phyloP scores from a whole-genome alignment of 2,329 filamentous ascomycete genomes.

The Neospermospora avenae region DNA sequence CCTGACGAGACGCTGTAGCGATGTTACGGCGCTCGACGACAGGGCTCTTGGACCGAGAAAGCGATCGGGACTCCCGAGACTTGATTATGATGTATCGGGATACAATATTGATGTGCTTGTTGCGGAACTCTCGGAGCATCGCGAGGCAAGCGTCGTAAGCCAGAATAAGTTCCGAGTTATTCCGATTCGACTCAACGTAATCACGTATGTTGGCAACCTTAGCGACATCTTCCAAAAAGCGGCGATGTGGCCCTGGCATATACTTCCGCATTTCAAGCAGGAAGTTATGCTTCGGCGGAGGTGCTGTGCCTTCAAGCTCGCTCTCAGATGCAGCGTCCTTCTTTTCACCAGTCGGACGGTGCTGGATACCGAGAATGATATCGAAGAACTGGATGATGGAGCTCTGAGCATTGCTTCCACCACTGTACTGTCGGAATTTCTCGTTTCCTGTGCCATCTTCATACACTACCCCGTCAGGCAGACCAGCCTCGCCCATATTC shows the following conservation, averaged over 20 bases:
- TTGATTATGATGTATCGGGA: conserved; percentile 93
- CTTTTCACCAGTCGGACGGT: conserved; percentile 81
- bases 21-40: conserved; percentile 58
- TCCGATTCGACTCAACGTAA: conserved; percentile 64
- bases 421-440: conserved; percentile 79
- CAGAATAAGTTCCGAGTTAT: conserved; percentile 64
- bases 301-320: conserved; percentile 43
- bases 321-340: conserved; percentile 45
- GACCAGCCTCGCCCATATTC: conserved; percentile 93
- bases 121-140: conserved; percentile 59
- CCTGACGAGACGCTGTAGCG: conserved; percentile 49
- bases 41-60: conserved; percentile 52
- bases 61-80: conserved; percentile 68
- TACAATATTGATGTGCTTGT: conserved; percentile 95
- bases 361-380: conserved; percentile 82
- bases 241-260: conserved; percentile 91
- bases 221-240: conserved; percentile 79
- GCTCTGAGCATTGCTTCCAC: conserved; percentile 95
- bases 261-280: conserved; percentile 96
- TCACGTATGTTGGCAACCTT: conserved; percentile 81
- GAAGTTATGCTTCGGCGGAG: conserved; percentile 73
- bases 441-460: conserved; percentile 68
- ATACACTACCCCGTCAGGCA: conserved; percentile 84
- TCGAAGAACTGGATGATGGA: conserved; percentile 98
- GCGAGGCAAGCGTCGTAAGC: conserved; percentile 90